phyloP scores from a whole-genome alignment of 306 rosid species.

The Vicia sativa region DNA sequence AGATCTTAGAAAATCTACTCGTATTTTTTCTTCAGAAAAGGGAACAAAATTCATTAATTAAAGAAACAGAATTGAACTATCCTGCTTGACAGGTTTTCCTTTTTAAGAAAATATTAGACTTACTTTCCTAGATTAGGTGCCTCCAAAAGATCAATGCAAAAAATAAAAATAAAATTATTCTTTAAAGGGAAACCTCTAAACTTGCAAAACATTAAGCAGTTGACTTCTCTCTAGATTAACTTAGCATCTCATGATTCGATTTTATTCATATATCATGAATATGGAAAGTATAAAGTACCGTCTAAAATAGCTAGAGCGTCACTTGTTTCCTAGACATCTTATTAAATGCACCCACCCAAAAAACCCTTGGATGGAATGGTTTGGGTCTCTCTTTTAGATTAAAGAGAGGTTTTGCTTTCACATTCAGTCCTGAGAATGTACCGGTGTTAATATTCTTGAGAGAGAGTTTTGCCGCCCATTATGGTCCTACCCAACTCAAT shows the following conservation, averaged over 20 bases:
- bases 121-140: conserved; percentile 12
- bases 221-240: conserved; percentile 14
- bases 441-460: not conserved
- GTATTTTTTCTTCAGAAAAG: not conserved
- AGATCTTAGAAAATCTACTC: conserved; percentile 21
- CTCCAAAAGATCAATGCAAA: conserved; percentile 24
- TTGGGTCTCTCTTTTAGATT: not conserved
- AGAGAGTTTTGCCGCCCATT: not conserved
- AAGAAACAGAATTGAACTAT: conserved; percentile 11
- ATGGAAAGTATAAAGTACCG: conserved; percentile 4
- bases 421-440: not conserved
- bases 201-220: conserved; percentile 25
- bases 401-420: not conserved
- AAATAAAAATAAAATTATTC: not conserved
- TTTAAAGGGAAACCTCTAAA: conserved; percentile 5
- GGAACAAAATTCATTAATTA: conserved; percentile 20
- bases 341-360: conserved; percentile 9
- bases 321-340: conserved; percentile 17
- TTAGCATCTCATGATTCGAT: not conserved
- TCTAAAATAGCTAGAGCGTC: conserved; percentile 17
- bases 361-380: not conserved
- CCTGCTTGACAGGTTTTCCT: not conserved
- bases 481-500: not conserved
- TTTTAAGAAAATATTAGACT: conserved; percentile 15
- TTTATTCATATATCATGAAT: conserved; percentile 16